phyloP scores from a whole-genome alignment of 306 rosid genomes.

The Cicer cuneatum region DNA sequence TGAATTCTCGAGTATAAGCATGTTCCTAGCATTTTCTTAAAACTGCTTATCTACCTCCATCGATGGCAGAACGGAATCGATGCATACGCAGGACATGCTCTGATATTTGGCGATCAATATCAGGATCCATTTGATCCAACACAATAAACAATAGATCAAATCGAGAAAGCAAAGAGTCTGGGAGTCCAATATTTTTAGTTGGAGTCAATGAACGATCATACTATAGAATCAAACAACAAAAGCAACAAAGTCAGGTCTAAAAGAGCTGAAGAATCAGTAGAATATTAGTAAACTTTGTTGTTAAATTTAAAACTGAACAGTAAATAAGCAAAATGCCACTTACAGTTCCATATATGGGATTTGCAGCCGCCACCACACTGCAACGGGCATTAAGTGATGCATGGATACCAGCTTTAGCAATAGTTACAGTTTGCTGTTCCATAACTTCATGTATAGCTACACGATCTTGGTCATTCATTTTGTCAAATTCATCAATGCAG shows the following conservation, averaged over 20 bases:
- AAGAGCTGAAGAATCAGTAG: conserved; percentile 26
- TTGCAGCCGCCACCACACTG: conserved; percentile 99
- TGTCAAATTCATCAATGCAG: conserved; percentile 99
- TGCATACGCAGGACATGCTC: conserved; percentile 99
- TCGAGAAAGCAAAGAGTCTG: conserved; percentile 97
- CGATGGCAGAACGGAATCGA: conserved; percentile 75
- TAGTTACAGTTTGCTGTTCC: conserved; percentile 99
- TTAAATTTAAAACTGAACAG: conserved; percentile 28
- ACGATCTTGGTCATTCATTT: conserved; percentile 97
- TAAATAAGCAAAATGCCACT: conserved; percentile 47
- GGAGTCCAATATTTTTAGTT: conserved; percentile 97
- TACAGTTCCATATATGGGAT: conserved; percentile 99
- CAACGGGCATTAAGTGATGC: conserved; percentile 98
- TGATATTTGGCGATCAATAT: conserved; percentile 86
- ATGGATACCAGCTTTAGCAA: conserved; percentile 99
- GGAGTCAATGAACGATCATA: conserved; percentile 99
- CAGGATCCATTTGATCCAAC: conserved; percentile 99
- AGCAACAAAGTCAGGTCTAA: conserved; percentile 23
- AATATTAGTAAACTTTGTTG: background rate
- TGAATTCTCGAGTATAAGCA: conserved; percentile 36
- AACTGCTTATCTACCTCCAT: conserved; percentile 71
- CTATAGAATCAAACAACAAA: conserved; percentile 51
- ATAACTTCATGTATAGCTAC: conserved; percentile 99
- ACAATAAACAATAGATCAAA: conserved; percentile 94
- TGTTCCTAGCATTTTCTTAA: conserved; percentile 36